phyloP scores from a whole-genome alignment of 2,329 filamentous ascomycete genomes.

The Leptographium procerum region DNA sequence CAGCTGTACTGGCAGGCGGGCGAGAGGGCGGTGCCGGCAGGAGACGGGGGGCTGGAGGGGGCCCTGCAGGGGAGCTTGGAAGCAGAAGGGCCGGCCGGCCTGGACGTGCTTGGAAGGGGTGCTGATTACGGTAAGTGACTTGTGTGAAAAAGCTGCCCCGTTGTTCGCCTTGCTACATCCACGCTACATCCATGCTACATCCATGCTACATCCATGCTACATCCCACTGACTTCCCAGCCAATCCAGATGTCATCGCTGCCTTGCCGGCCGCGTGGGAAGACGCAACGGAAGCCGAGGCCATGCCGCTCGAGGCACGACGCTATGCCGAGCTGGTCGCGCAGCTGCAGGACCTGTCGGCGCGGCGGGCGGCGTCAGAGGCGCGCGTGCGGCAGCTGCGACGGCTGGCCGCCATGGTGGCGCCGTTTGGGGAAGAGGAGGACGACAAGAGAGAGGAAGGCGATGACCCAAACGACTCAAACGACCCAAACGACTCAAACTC shows the following conservation, averaged over 20 bases:
- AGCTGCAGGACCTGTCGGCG: slow-evolving; percentile 38
- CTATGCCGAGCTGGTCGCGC: slow-evolving; percentile 38
- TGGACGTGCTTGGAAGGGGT: slow-evolving; percentile 20
- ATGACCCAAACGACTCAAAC: slow-evolving; percentile 7
- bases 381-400: slow-evolving; percentile 32
- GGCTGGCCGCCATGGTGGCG: slow-evolving; percentile 37
- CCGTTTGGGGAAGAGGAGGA: slow-evolving; percentile 28
- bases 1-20: slow-evolving; percentile 28
- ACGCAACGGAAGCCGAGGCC: slow-evolving; percentile 23
- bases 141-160: too few species aligned
- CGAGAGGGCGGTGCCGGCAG: slow-evolving; percentile 19
- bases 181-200: neutral
- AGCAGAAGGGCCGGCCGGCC: slow-evolving; percentile 17
- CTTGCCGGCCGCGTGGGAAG: slow-evolving; percentile 36
- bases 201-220: neutral
- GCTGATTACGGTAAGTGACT: slow-evolving; percentile 35
- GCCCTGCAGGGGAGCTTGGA: too few species aligned
- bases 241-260: slow-evolving; percentile 30
- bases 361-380: slow-evolving; percentile 24
- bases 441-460: slow-evolving; percentile 2
- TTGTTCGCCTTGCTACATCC: slow-evolving; percentile 11
- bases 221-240: slow-evolving; percentile 19
- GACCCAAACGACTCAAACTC: slow-evolving; percentile 14
- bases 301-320: slow-evolving; percentile 35
- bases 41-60: slow-evolving; percentile 6